Evolutionary conservation across 1,284 basidiomycete genomes (phyloP).

Genomic region (Cutaneotrichosporon sp.): DNA sequence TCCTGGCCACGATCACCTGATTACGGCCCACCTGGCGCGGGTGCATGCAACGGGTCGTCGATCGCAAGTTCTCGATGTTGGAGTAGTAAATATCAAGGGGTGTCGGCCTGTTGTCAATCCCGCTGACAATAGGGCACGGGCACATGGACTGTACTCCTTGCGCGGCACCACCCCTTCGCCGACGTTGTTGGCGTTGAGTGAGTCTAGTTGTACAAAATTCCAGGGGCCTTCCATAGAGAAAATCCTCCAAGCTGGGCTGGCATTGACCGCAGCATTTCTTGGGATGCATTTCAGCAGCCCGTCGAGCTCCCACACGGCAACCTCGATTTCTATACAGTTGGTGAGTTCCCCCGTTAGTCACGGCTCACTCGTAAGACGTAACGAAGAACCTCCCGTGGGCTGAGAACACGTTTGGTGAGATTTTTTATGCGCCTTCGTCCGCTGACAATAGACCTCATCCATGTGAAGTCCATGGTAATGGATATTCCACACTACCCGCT

Average conservation of each 20-base stretch:
- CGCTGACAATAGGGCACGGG: slow-evolving; percentile 21
- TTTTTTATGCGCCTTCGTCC: background rate
- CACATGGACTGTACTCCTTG: slow-evolving; percentile 29
- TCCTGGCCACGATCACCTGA: slow-evolving; percentile 25
- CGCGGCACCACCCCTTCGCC: slow-evolving; percentile 28
- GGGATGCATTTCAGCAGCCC: slow-evolving; percentile 20
- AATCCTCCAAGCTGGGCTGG: too few species aligned
- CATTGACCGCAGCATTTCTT: slow-evolving; percentile 26
- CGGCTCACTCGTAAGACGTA: too few species aligned
- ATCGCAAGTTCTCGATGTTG: slow-evolving; percentile 36
- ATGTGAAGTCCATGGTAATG: slow-evolving; percentile 38
- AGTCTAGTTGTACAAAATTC: too few species aligned
- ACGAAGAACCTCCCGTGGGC: slow-evolving; percentile 27
- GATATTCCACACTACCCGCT: slow-evolving; percentile 31
- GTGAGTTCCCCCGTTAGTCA: slow-evolving; percentile 26
- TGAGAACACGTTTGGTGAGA: slow-evolving; percentile 28
- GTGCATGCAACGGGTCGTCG: slow-evolving; percentile 33
- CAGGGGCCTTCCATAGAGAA: too few species aligned
- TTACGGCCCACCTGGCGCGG: slow-evolving; percentile 23
- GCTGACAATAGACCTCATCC: slow-evolving; percentile 39
- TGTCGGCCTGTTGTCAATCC: background rate
- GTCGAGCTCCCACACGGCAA: slow-evolving; percentile 29
- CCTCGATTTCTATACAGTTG: slow-evolving; percentile 35
- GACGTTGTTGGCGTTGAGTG: slow-evolving; percentile 41
- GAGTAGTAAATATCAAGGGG: slow-evolving; percentile 38